These are phyloP conservation scores for Furculomyces boomerangus DNA, from an alignment of 371 early-diverging fungal genomes.

Conservation along the genomic window DNA sequence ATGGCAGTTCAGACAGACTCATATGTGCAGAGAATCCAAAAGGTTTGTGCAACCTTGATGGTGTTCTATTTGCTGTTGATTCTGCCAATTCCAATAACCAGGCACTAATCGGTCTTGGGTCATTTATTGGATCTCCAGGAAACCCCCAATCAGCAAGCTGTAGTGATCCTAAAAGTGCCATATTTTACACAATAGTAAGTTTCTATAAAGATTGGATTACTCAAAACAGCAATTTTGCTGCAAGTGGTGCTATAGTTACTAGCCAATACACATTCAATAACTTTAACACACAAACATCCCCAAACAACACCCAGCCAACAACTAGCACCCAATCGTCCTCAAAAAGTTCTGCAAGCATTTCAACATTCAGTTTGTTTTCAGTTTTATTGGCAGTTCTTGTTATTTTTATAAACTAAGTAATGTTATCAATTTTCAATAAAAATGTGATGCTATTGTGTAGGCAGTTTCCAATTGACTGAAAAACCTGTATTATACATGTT, in stretches of 20 bases:
- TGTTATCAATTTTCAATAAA: background rate
- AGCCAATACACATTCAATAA: background rate
- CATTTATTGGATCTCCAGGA: background rate
- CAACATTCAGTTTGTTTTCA: background rate
- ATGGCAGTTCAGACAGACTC: background rate
- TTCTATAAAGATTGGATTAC: constrained; percentile 1
- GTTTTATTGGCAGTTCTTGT: background rate
- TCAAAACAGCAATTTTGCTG: background rate
- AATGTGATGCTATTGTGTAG: background rate
- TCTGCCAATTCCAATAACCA: background rate
- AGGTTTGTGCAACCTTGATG: background rate
- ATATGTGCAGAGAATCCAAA: background rate
- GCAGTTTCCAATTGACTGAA: background rate
- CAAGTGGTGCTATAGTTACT: background rate
- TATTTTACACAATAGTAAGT: background rate
- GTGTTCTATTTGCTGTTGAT: background rate
- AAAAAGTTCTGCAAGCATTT: background rate
- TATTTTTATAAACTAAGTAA: background rate
- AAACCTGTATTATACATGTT: background rate
- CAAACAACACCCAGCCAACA: background rate
- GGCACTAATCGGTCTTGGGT: background rate
- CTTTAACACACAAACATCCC: background rate
- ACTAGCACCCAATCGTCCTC: background rate
- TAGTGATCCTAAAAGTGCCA: background rate
- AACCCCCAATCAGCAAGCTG: background rate